Percentiles rank a stretch among this genome's conserved stretches.
These are phyloP conservation scores for Leccinum sublutescens DNA, from an alignment of 768 basidiomycete genomes.

Conservation along the genomic window DNA sequence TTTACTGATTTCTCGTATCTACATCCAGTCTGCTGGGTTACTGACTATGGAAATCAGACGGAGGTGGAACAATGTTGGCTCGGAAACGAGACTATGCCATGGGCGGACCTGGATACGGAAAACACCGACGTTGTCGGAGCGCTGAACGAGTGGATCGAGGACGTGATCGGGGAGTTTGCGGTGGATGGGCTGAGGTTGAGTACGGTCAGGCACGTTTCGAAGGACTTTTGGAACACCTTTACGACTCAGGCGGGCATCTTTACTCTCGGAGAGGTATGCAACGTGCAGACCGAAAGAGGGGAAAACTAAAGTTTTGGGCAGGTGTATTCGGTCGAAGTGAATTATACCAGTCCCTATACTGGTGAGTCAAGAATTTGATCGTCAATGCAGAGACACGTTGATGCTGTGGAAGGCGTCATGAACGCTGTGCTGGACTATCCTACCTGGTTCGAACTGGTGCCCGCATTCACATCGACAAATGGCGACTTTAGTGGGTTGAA, in stretches of 20 bases:
- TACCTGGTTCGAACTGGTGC: conserved; percentile 42
- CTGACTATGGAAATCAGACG: conserved; percentile 45
- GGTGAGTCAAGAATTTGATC: conserved; percentile 27
- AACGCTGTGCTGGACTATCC: conserved; percentile 51
- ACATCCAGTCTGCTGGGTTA: conserved; percentile 42
- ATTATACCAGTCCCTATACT: conserved; percentile 41
- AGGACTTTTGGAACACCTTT: conserved; percentile 56
- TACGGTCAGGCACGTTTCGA: conserved; percentile 55
- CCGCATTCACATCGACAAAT: conserved; percentile 37
- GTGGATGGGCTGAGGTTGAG: conserved; percentile 60
- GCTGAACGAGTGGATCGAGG: conserved; percentile 47
- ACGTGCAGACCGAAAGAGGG: conserved; percentile 29
- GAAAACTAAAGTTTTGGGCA: conserved; percentile 11
- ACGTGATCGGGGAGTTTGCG: conserved; percentile 45
- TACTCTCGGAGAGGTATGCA: conserved; percentile 49
- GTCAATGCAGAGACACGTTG: background rate
- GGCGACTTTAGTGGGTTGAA: conserved; percentile 36
- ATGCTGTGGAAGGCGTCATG: conserved; percentile 36
- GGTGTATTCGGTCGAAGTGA: conserved; percentile 43
- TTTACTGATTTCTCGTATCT: conserved; percentile 39
- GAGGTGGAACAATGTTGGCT: conserved; percentile 60
- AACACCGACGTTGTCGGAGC: conserved; percentile 40
- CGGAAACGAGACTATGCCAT: conserved; percentile 51
- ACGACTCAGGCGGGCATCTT: conserved; percentile 47
- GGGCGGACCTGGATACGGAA: conserved; percentile 59